Evolutionary conservation across 768 basidiomycete species (phyloP).

Genomic region (Daedalea quercina): DNA sequence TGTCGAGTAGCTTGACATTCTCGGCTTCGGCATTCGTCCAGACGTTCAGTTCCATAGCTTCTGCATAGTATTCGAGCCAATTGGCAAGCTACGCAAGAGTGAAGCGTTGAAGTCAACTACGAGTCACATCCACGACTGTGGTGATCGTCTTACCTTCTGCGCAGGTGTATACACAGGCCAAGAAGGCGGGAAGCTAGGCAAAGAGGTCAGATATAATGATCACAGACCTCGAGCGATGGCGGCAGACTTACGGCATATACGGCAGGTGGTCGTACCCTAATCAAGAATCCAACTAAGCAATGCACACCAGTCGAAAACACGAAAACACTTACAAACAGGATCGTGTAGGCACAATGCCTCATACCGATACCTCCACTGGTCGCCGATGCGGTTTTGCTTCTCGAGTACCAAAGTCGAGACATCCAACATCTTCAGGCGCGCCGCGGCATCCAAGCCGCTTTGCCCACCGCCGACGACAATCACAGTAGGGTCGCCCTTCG

Average conservation of each 20-base stretch:
- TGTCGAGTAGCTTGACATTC: slow-evolving; percentile 14
- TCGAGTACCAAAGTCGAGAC: slow-evolving; percentile 54
- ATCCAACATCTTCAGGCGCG: slow-evolving; percentile 49
- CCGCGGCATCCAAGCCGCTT: slow-evolving; percentile 48
- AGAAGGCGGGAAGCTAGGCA: slow-evolving; percentile 43
- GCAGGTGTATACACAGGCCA: slow-evolving; percentile 59
- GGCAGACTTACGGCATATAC: slow-evolving; percentile 44
- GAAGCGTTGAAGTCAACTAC: background rate
- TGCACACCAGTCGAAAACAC: background rate
- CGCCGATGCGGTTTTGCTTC: slow-evolving; percentile 49
- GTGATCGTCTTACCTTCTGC: slow-evolving; percentile 28
- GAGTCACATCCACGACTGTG: too few relatives aligned
- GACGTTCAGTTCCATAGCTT: slow-evolving; percentile 52
- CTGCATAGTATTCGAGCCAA: slow-evolving; percentile 62
- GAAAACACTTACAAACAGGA: slow-evolving; percentile 49
- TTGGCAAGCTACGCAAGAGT: slow-evolving; percentile 49
- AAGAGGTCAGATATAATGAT: background rate
- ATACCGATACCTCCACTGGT: slow-evolving; percentile 64
- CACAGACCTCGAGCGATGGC: background rate
- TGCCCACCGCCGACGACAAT: slow-evolving; percentile 48
- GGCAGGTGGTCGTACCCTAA: slow-evolving; percentile 44
- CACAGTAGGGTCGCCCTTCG: slow-evolving; percentile 42
- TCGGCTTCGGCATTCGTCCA: slow-evolving; percentile 39
- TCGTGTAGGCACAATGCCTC: slow-evolving; percentile 62
- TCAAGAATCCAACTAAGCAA: background rate